A percentile compares a stretch with the other conserved stretches of the same genome.
Evolutionary conservation across 768 basidiomycete species (phyloP).

Genomic region (Tricholoma hemisulphureum): DNA sequence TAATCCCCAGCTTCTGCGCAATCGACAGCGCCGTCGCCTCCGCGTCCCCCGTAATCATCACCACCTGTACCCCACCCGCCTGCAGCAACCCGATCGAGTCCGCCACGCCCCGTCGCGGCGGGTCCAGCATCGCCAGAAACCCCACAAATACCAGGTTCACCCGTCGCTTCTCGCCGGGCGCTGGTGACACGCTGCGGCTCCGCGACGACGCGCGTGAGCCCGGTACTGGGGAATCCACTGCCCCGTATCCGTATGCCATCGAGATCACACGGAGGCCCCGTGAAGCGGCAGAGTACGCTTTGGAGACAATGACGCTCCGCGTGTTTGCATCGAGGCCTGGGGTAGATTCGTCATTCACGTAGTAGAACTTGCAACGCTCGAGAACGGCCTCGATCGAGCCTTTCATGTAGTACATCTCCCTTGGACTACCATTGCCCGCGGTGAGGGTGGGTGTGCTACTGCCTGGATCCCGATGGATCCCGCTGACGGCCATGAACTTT

Average conservation of each 20-base stretch:
- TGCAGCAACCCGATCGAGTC: conserved; percentile 83
- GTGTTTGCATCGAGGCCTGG: conserved; percentile 72
- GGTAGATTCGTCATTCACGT: conserved; percentile 86
- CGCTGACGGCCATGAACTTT: conserved; percentile 91
- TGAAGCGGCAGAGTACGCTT: conserved; percentile 69
- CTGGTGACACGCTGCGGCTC: conserved; percentile 30
- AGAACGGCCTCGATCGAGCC: conserved; percentile 89
- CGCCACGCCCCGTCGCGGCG: conserved; percentile 90
- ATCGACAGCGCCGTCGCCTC: conserved; percentile 89
- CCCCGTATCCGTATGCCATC: conserved; percentile 84
- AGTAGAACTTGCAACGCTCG: conserved; percentile 84
- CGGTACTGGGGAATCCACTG: conserved; percentile 38
- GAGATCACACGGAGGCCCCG: conserved; percentile 85
- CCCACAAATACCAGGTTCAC: conserved; percentile 83
- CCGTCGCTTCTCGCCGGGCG: conserved; percentile 27
- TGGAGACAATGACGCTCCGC: conserved; percentile 62
- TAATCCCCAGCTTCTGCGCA: conserved; percentile 80
- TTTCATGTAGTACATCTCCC: conserved; percentile 88
- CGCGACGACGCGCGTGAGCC: conserved; percentile 26
- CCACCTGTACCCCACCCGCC: conserved; percentile 86
- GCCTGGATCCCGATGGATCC: conserved; percentile 50
- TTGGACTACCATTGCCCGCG: conserved; percentile 32
- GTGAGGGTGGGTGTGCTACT: conserved; percentile 23
- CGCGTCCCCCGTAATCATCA: conserved; percentile 98
- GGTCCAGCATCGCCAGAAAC: conserved; percentile 94